Base-by-base conservation (phyloP, 768 basidiomycete genomes). In the Amanita rubescens region DNA sequence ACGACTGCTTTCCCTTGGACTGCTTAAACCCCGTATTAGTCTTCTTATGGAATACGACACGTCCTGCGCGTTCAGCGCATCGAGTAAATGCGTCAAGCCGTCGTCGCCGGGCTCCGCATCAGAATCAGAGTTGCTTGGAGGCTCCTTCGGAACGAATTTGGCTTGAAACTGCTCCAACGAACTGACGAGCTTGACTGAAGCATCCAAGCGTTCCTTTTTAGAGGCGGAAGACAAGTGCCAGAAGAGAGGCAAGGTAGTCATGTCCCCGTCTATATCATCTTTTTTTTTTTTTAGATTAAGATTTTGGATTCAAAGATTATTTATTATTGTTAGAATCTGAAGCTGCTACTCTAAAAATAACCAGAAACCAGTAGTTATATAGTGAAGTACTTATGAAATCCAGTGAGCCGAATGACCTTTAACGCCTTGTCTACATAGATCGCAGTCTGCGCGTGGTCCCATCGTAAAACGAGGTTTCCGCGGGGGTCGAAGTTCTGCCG, bases 11-110 rank as follows among this genome's bases (percentile, higher is more conserved):
- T 99, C 94, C 61, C 94, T 76, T 1, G 93, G 88, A 66, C 91
- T 94, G 0, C 89, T 91, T 27, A 99, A 75, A 11, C 95, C 95
- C 38, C 93, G 78, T 15, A 95, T 72, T 33, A 99, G 78, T 14
- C 95, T 69, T 48, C 90, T 81, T 62, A 98, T 83, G 4, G 94
- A 90, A 65, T 99, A 99, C 5, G 89, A 80, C 1, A 96, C 90
- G 72, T 99, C 95, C 57, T 85, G 87, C 3, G 90, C 87, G 69
- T 95, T 94, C 45, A 85, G 63, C 8, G 65, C 64, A 60, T 91
- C 85, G 52, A 90, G 63, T 38, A 70, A 73, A 58, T 84, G 52
- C 34, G 63, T 65, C 8, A 47, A 9, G 24, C 68, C 70, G 34
- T 75, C 76, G n/a, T 76, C 77, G 9, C 73, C 71, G 33, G 69